Percentiles rank a stretch among this genome's conserved stretches.
Conservation (phyloP, 192 early-diverging fungal species). For the Allomyces macrogynus region DNA sequence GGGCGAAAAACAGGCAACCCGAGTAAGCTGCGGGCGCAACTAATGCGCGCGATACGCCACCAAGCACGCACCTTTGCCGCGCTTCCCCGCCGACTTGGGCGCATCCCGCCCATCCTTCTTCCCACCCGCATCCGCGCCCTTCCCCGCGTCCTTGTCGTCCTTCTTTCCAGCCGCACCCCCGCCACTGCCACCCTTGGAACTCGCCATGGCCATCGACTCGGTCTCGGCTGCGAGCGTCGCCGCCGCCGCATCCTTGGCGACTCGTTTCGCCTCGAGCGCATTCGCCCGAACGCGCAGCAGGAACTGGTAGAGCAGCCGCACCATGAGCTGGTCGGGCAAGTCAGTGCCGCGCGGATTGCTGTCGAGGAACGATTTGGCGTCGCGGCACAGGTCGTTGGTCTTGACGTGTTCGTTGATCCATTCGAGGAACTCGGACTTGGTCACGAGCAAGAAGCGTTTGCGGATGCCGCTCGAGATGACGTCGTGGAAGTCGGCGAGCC, state of each 20-base stretch:
- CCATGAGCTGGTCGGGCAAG: not conserved
- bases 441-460: not conserved
- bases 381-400: too few species aligned
- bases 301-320: not conserved
- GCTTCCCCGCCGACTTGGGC: not conserved
- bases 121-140: not conserved
- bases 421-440: not conserved
- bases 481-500: not conserved
- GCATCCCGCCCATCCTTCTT: not conserved
- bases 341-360: too few species aligned
- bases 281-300: not conserved
- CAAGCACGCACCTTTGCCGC: too few species aligned
- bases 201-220: too few species aligned
- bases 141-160: not conserved
- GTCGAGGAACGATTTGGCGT: too few species aligned
- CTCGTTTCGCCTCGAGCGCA: not conserved
- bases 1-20: too few species aligned
- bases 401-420: not conserved
- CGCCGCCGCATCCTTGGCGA: not conserved
- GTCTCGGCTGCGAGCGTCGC: not conserved
- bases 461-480: not conserved
- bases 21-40: too few species aligned
- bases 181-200: not conserved
- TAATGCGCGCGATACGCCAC: too few species aligned
- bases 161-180: not conserved